Evolutionary conservation across 495 filamentous ascomycete species (phyloP), one percentile per base, ranked within the genome.

Genomic region (Tuber magnatum): DNA sequence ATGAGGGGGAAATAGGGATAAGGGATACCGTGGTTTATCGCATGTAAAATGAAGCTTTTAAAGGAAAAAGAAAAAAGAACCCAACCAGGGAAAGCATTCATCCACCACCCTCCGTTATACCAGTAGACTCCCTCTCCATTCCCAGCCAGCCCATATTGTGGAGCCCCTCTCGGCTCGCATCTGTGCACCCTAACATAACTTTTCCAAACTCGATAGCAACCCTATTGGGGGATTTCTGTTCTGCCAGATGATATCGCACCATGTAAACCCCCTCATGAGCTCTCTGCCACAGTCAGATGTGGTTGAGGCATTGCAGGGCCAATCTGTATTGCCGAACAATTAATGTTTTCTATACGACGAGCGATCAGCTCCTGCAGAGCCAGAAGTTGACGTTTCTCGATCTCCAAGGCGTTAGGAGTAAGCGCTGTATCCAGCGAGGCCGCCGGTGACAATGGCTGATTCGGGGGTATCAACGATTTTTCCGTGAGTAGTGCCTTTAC

Each of bases 391-490:
- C 70, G 41, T 51, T 70, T 79, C 70, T 79, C 77, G 14, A 61
- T 44, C 41, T 79, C 76, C 40, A 68, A 56, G 41, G 75, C 71
- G 16, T 51, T 78, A 43, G 39, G 61, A 16, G 69, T 72, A 40
- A 71, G 61, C 41, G 41, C 71, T 35, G 68, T 79, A 75, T 79
- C 76, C 20, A 79, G 48, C 39, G 77, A 75, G 14, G 77, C 77
- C 44, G 77, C 76, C 68, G 76, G 72, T 32, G 76, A 79, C n/a
- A 75, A 71, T 73, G 72, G 76, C 35, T 79, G 77, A 41, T 79
- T 79, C 38, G 74, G 51, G 32, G 73, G 72, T 39, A 71, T 44
- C 51, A 69, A 78, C 75, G 70, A 71, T 72, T 79, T 76, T 68
- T 79, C 77, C 35, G 46, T 68, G 48, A 79, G 22, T 8, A 79